Evolutionary conservation across 768 basidiomycete genomes (phyloP), one percentile per base, ranked within the genome.

Genomic region (Mycena venus): DNA sequence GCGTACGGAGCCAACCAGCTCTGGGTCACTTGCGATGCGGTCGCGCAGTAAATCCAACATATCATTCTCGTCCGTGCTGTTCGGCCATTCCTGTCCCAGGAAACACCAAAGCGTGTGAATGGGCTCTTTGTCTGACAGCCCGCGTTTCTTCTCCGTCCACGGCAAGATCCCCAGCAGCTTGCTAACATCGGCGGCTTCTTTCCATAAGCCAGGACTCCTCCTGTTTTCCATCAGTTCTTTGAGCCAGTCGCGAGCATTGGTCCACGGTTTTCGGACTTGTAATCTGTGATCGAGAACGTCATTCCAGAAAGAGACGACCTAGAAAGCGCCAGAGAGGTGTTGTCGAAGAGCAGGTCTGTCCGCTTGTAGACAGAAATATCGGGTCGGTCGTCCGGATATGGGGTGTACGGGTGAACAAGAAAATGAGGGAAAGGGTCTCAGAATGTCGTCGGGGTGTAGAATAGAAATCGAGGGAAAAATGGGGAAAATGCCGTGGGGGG

Each of bases 241-340:
- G 64, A 66, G 29, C 64, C 64, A 66, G 40, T 66, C 64, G 2
- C 34, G 31, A 19, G 32, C 31, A 17, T n/a, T 11, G 17, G 49
- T 55, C 64, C 64, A 66, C 12, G 64, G 64, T 4, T 40, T 53
- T 17, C 64, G 64, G 25, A 66, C 49, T 1, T 66, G 11, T 2
- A 19, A 3, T 32, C 64, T 36, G 51, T 55, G 53, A 15, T 66
- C 64, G 8, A 38, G 27, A 1, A 55, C 51, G 3, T 6, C 51
- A 15, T 38, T 66, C 64, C 64, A 66, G 64, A 53, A 66, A 1
- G 64, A 17, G 14, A 66, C 40, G 25, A 66, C 29, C 64, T 51
- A 66, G 2, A 66, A 27, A 5, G 64, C 49, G 34, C 51, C 64
- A 10, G 51, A 17, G 12, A 66, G 6, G 34, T n/a, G n/a, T n/a